A percentile compares a stretch with the other conserved stretches of the same genome.
Evolutionary conservation across 164 flowering plant genomes (phyloP).

Genomic region (Dillenia suffruticosa): DNA sequence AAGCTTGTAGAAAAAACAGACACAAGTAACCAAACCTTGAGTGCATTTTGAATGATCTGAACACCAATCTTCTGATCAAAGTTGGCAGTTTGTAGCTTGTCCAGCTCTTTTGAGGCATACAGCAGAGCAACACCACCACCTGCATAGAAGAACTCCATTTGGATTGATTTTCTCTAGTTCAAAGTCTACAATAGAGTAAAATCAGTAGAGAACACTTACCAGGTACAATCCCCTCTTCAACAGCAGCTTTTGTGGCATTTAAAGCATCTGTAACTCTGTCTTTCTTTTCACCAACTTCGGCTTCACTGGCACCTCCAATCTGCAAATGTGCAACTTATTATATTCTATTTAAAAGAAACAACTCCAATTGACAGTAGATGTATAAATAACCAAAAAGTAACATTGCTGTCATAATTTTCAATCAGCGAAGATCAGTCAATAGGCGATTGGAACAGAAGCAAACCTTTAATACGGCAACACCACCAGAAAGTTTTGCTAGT

Average conservation of each 20-base stretch:
- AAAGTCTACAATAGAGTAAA: background rate
- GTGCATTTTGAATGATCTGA: conserved; percentile 92
- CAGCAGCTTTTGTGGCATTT: conserved; percentile 97
- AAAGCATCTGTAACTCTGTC: conserved; percentile 96
- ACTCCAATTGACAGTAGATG: too few species aligned
- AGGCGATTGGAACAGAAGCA: background rate
- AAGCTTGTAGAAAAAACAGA: background rate
- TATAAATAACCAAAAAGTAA: background rate
- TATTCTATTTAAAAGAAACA: too few species aligned
- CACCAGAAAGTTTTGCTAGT: conserved; percentile 91
- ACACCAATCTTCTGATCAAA: conserved; percentile 98
- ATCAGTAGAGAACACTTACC: conserved; percentile 30
- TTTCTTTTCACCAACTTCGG: conserved; percentile 92
- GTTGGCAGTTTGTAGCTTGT: conserved; percentile 78
- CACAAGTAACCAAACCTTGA: conserved; percentile 47
- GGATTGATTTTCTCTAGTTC: background rate
- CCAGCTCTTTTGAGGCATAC: conserved; percentile 91
- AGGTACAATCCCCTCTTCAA: conserved; percentile 92
- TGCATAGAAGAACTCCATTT: conserved; percentile 13
- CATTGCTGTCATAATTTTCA: too few species aligned
- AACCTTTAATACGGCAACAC: conserved; percentile 94
- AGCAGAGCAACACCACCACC: conserved; percentile 99
- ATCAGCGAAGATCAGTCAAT: background rate
- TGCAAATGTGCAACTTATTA: conserved; percentile 13
- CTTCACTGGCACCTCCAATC: conserved; percentile 99